These are phyloP conservation scores for Leishmania guyanensis DNA, from an alignment of 208 protist genomes.

Conservation along the genomic window DNA sequence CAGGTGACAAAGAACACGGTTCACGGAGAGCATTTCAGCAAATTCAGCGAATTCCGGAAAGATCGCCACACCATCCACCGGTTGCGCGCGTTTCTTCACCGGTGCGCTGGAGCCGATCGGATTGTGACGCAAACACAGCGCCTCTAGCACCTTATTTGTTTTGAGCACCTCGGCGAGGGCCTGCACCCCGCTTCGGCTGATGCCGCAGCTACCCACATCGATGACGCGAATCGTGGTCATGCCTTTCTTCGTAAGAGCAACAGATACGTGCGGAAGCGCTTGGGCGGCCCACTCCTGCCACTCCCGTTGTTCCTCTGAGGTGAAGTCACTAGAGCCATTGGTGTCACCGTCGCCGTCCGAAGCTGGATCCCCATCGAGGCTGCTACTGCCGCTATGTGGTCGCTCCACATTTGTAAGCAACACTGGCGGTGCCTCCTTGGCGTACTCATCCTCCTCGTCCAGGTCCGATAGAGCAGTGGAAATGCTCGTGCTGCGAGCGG, in stretches of 20 bases:
- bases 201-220: constrained; percentile 73
- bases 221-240: constrained; percentile 60
- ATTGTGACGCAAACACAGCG: constrained; percentile 76
- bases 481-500: not conserved
- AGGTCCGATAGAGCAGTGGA: constrained; percentile 7
- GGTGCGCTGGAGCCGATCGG: constrained; percentile 42
- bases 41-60: constrained; percentile 57
- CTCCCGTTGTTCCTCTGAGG: constrained; percentile 27
- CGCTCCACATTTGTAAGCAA: constrained; percentile 41
- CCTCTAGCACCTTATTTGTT: constrained; percentile 58
- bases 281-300: constrained; percentile 24
- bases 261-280: constrained; percentile 17
- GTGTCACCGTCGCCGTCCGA: constrained; percentile 22
- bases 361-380: not conserved
- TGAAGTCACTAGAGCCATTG: constrained; percentile 19
- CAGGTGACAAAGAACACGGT: constrained; percentile 53
- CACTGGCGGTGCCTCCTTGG: constrained; percentile 35
- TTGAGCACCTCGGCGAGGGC: constrained; percentile 49
- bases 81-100: constrained; percentile 6
- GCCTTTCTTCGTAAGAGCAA: constrained; percentile 48
- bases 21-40: constrained; percentile 41
- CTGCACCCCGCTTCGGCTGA: constrained; percentile 56
- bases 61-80: constrained; percentile 26
- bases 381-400: not conserved
- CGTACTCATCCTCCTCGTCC: constrained; percentile 48